Conservation (phyloP, 305 asterid species). For the Nicotiana rustica region DNA sequence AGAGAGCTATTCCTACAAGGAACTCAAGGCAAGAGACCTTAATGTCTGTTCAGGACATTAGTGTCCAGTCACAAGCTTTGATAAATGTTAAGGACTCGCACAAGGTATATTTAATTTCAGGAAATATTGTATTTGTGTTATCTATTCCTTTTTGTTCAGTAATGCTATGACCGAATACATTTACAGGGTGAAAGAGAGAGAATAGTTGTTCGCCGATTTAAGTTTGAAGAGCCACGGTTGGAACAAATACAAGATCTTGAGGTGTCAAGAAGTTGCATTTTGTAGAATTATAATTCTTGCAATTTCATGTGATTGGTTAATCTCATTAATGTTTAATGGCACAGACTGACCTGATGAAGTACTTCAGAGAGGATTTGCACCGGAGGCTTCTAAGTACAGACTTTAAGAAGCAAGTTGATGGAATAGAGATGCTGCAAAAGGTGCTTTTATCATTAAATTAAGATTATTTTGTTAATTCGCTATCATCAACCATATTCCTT, state of each 20-base stretch:
- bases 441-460: conserved; percentile 48
- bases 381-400: conserved; percentile 86
- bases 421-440: conserved; percentile 99
- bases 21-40: conserved; percentile 84
- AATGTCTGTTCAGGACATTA: conserved; percentile 85
- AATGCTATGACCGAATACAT: conserved; percentile 31
- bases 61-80: conserved; percentile 83
- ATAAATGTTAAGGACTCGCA: conserved; percentile 87
- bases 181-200: conserved; percentile 97
- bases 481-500: conserved; percentile 40
- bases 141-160: background rate
- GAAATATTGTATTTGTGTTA: conserved; percentile 16
- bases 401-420: conserved; percentile 99
- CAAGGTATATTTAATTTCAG: conserved; percentile 57
- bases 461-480: conserved; percentile 32
- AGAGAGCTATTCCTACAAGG: conserved; percentile 79
- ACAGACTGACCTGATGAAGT: conserved; percentile 91
- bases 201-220: conserved; percentile 83
- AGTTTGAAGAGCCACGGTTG: conserved; percentile 91
- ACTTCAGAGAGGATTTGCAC: conserved; percentile 95
- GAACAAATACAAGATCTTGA: conserved; percentile 99
- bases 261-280: conserved; percentile 54
- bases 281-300: background rate
- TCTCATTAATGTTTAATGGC: conserved; percentile 30
- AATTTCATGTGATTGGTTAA: conserved; percentile 11